Percentiles rank a stretch among this genome's conserved stretches.
Evolutionary conservation across 1,139 yeast species (phyloP).

Genomic region (Saccharomyces hybrid): DNA sequence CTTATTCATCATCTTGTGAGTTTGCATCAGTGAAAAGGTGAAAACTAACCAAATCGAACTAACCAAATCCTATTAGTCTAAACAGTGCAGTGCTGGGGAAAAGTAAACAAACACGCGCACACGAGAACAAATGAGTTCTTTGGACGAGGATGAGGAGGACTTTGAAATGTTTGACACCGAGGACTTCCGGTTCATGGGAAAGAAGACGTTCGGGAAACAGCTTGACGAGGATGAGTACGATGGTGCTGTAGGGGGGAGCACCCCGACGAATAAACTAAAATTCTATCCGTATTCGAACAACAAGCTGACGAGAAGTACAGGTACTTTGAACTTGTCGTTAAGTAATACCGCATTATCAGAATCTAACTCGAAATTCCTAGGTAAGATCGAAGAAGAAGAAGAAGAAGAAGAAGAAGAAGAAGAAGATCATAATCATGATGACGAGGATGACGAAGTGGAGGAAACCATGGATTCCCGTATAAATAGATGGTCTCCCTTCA

Average conservation of each 20-base stretch:
- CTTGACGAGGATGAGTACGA: not conserved
- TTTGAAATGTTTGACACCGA: not conserved
- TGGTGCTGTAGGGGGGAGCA: not conserved
- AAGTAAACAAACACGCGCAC: not conserved
- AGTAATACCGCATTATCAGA: constrained; percentile 9
- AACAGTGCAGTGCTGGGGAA: not conserved
- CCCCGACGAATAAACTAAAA: constrained; percentile 17
- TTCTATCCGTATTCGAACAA: constrained; percentile 26
- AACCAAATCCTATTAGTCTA: not conserved
- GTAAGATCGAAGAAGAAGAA: constrained; percentile 13
- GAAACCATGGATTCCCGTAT: constrained; percentile 15
- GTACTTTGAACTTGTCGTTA: constrained; percentile 27
- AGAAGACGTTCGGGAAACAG: not conserved
- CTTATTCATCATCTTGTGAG: not conserved
- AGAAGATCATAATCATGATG: not conserved
- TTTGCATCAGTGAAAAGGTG: not conserved
- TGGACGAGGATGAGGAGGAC: not conserved
- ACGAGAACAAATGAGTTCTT: not conserved
- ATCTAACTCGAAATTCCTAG: constrained; percentile 6
- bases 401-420: constrained; percentile 12
- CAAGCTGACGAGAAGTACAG: constrained; percentile 28
- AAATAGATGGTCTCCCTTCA: constrained; percentile 25
- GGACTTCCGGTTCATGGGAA: not conserved
- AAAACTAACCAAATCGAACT: not conserved
- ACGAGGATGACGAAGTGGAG: constrained; percentile 11